Evolutionary conservation across 2,329 filamentous ascomycete species (phyloP).

Genomic region (Microsporum ferrugineum): DNA sequence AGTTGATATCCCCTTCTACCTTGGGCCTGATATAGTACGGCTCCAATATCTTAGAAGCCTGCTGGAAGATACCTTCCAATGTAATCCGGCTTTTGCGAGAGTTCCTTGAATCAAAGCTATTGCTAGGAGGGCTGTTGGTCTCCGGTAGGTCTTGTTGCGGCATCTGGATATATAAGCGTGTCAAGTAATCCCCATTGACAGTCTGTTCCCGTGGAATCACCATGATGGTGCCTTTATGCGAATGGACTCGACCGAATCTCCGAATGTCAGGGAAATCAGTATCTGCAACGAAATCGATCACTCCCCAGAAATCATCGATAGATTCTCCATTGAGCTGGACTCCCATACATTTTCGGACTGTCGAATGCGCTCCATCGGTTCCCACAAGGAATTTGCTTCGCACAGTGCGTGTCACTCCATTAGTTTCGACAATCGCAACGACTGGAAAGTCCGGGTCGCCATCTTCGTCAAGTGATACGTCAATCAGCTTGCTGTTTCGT

Average conservation of each 20-base stretch:
- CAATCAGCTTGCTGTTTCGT: slow-evolving; percentile 53
- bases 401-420: slow-evolving; percentile 30
- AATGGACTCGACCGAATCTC: slow-evolving; percentile 69
- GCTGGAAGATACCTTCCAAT: slow-evolving; percentile 50
- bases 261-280: slow-evolving; percentile 71
- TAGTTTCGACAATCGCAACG: slow-evolving; percentile 23
- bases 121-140: slow-evolving; percentile 10
- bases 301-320: slow-evolving; percentile 61
- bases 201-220: slow-evolving; percentile 61
- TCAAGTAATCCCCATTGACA: slow-evolving; percentile 51
- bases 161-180: slow-evolving; percentile 52
- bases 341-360: slow-evolving; percentile 46
- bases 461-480: slow-evolving; percentile 47
- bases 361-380: slow-evolving; percentile 59
- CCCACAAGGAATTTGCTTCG: slow-evolving; percentile 60
- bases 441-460: slow-evolving; percentile 33
- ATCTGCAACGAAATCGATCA: slow-evolving; percentile 61
- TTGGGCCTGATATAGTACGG: slow-evolving; percentile 41
- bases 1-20: slow-evolving; percentile 32
- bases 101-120: background rate
- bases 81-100: slow-evolving; percentile 49
- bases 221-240: slow-evolving; percentile 63
- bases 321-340: slow-evolving; percentile 53
- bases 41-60: slow-evolving; percentile 52
- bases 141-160: slow-evolving; percentile 22